Percentiles rank a stretch among this genome's conserved stretches.
Conservation (phyloP, 768 basidiomycete genomes). For the Tricholoma furcatifolium region DNA sequence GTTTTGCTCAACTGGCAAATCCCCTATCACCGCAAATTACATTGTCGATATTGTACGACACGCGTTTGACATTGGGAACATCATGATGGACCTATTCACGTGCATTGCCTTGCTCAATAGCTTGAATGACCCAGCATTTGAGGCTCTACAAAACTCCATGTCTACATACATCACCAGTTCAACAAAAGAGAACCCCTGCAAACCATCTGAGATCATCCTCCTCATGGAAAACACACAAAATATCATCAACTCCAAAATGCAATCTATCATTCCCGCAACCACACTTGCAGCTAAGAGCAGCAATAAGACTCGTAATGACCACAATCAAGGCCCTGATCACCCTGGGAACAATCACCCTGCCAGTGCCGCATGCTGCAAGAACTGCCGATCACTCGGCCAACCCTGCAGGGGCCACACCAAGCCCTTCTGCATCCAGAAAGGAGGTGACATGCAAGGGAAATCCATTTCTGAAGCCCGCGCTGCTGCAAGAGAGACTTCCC, state of each 20-base stretch:
- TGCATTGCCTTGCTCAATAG: too few species aligned
- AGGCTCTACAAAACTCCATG: not conserved
- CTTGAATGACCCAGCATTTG: too few species aligned
- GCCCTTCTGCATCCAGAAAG: too few species aligned
- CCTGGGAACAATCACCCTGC: too few species aligned
- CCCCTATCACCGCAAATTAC: not conserved
- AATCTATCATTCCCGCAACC: not conserved
- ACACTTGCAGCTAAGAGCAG: not conserved
- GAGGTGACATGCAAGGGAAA: too few species aligned
- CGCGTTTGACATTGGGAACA: too few species aligned
- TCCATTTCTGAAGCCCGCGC: not conserved
- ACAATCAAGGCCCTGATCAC: not conserved
- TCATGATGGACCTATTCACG: not conserved
- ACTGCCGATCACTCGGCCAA: not conserved
- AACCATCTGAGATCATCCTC: too few species aligned
- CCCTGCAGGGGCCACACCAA: too few species aligned
- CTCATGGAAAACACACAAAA: not conserved
- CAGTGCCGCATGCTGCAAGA: not conserved
- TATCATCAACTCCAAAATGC: not conserved
- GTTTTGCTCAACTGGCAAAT: not conserved
- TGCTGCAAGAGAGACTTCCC: not conserved
- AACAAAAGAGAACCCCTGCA: too few species aligned
- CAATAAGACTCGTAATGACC: not conserved
- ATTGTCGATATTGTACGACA: too few species aligned
- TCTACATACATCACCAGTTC: not conserved